phyloP scores from a whole-genome alignment of 768 basidiomycete genomes.

The Pulveroboletus sp. region DNA sequence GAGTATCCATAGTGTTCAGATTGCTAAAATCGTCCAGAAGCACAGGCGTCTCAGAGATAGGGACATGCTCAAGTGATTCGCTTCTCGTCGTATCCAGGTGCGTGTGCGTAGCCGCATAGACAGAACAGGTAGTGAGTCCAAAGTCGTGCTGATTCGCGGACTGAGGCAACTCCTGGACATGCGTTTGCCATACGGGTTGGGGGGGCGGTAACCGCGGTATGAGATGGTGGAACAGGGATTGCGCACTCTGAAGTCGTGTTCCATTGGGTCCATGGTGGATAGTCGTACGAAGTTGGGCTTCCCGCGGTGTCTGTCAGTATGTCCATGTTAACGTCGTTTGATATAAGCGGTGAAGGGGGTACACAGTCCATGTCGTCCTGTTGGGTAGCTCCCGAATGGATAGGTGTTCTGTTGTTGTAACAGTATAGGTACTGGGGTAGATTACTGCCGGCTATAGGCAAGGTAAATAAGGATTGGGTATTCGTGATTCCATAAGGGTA shows the following conservation, averaged over 20 bases:
- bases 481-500: not conserved
- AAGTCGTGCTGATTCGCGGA: not conserved
- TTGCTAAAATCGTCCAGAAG: not conserved
- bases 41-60: not conserved
- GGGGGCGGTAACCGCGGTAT: not conserved
- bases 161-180: slow-evolving; percentile 1
- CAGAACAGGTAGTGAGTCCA: not conserved
- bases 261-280: not conserved
- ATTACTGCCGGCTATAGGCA: not conserved
- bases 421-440: not conserved
- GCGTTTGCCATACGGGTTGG: not conserved
- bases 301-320: slow-evolving; percentile 1
- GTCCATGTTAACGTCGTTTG: slow-evolving; percentile 13
- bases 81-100: not conserved
- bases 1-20: not conserved
- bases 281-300: not conserved
- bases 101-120: not conserved
- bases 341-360: slow-evolving; percentile 1
- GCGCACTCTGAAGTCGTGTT: not conserved
- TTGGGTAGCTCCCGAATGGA: not conserved
- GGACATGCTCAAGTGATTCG: not conserved
- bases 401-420: not conserved
- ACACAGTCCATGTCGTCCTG: slow-evolving; percentile 13
- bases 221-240: not conserved
- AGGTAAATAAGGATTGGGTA: not conserved